These are phyloP conservation scores for Aspergillus nidulans DNA, from an alignment of 495 filamentous ascomycete genomes.

Conservation along the genomic window DNA sequence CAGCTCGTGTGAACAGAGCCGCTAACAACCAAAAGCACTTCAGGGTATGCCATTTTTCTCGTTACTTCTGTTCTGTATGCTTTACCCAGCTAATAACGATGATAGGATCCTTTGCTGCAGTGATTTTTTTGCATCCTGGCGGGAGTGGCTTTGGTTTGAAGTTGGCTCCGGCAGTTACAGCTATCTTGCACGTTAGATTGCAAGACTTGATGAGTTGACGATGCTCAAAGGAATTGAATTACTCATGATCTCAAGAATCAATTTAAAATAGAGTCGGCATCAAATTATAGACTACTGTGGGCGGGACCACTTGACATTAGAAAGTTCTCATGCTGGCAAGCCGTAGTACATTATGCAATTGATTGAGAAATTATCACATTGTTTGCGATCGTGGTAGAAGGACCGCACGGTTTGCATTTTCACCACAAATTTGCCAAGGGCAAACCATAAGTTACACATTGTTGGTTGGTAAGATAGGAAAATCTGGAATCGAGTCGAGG, in stretches of 20 bases:
- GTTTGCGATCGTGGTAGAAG: no score
- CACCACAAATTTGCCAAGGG: no score
- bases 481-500: background rate
- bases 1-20: conserved; percentile 59
- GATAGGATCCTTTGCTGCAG: conserved; percentile 44
- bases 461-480: background rate
- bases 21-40: conserved; percentile 75
- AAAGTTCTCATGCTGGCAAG: no score
- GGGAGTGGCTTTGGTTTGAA: conserved; percentile 12
- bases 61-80: background rate
- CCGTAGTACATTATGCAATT: no score
- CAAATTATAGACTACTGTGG: background rate
- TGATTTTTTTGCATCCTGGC: conserved; percentile 21
- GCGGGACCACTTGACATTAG: no score
- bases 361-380: no score
- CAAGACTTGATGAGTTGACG: background rate
- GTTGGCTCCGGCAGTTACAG: background rate
- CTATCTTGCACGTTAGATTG: background rate
- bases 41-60: conserved; percentile 44
- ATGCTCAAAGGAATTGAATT: background rate
- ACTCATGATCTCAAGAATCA: background rate
- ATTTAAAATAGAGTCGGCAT: background rate
- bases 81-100: conserved; percentile 16
- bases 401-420: no score
- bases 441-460: no score